Evolutionary conservation across 1,284 basidiomycete genomes (phyloP), one percentile per base, ranked within the genome.

Genomic region (Trichosporon asahii): DNA sequence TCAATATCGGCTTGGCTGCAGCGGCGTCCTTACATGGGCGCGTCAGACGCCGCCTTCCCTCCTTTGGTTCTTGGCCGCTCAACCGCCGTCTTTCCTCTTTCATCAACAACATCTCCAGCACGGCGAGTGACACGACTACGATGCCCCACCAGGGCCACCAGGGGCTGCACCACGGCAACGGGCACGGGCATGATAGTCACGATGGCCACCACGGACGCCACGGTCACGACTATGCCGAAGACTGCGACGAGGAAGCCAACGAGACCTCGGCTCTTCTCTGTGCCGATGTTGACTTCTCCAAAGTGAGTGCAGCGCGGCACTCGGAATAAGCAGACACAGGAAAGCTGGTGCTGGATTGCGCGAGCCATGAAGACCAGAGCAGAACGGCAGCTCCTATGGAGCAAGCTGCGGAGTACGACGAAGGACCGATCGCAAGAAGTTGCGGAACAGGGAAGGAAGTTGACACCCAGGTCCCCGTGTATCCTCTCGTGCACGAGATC

Each of bases 401-500:
- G 40, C 40, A 12, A n/a, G 40, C 40, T 44, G 40, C 18, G 40
- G 18, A 18, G 5, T 6, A n/a, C 40, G 9, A 12, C 40, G 15
- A 44, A 9, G 21, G 9, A 53, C 2, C 35, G 23, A 27, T 60
- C 15, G 11, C 6, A 1, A 31, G 23, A 29, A 1, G 27, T 11
- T 37, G 14, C 31, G 44, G 8, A n/a, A n/a, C 27, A 9, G 2
- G 35, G 12, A 44, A 35, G 25, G 3, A 11, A 5, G 27, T 66
- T 72, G 53, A 72, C 66, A 25, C 1, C 37, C 66, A 74, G 73
- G 67, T 69, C 3, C 66, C 67, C 33, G 83, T 84, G 0, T 84
- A 85, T 68, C 82, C 83, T 11, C 77, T 85, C 40, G 83, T 85
- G 11, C 83, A 84, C 68, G 72, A 81, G 40, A 85, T 85, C 44